phyloP scores from a whole-genome alignment of 179 eudicot species.

The Pouteria campechiana region DNA sequence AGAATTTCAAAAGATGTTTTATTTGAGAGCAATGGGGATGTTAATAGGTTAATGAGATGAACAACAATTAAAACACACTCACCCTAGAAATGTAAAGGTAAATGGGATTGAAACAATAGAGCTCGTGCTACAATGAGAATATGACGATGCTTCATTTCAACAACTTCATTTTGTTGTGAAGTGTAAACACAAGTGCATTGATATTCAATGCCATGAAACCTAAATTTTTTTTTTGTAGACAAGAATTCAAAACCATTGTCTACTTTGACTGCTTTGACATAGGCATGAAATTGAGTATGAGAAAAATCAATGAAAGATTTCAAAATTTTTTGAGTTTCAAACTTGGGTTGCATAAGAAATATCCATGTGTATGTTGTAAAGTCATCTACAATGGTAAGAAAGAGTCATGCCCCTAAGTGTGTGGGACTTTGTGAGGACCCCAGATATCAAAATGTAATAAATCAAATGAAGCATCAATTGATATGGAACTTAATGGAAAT shows the following conservation, averaged over 20 bases:
- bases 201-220: not conserved
- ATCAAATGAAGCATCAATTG: slow-evolving; percentile 2
- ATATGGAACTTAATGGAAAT: slow-evolving; percentile 1
- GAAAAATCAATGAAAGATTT: not conserved
- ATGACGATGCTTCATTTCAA: too few species aligned
- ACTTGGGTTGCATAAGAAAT: slow-evolving; percentile 6
- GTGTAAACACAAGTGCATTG: slow-evolving; percentile 2
- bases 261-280: not conserved
- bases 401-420: not conserved
- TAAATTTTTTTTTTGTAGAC: not conserved
- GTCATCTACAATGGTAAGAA: slow-evolving; percentile 9
- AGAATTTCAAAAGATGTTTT: too few species aligned
- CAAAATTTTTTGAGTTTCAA: not conserved
- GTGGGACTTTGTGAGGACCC: slow-evolving; percentile 3
- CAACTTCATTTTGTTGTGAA: too few species aligned
- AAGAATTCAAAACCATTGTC: slow-evolving; percentile 2
- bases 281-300: not conserved
- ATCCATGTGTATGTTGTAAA: slow-evolving; percentile 5
- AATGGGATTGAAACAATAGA: too few species aligned
- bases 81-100: too few species aligned
- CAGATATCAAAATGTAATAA: slow-evolving; percentile 4
- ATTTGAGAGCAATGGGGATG: too few species aligned
- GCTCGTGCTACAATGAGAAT: too few species aligned
- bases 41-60: too few species aligned
- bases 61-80: too few species aligned